Evolutionary conservation across 73 alveolate species (phyloP), one percentile per base, ranked within the genome.

Genomic region (Paramecium primaurelia): DNA sequence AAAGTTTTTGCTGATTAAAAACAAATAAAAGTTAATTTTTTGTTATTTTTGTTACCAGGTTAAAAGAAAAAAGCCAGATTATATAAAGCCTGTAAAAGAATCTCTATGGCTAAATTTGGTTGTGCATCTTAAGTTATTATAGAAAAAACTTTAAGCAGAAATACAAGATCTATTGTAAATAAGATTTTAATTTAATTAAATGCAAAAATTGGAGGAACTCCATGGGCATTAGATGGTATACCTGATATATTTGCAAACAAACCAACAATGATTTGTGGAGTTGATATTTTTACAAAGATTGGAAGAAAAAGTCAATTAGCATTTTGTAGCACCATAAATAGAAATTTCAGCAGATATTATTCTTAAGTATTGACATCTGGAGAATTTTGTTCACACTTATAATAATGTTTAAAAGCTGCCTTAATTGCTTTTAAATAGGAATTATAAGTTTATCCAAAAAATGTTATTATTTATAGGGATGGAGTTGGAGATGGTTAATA

Each of bases 171-270:
- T 26, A 97, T 98, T 38, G 95, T 95, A 71, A 95, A 95, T 87
- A 98, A 98, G 94, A 95, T 98, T 28, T 73, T 98, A 77, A 96
- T 97, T 86, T 97, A 98, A 93, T 96, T 98, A 5, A 94, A 95
- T 84, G 99, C 99, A 16, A 98, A 98, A 71, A 86, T 93, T 20
- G 99, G 99, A 58, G 99, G 99, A 44, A 95, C 93, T 60, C 99
- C 99, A 44, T 98, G 99, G 99, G 96, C 98, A 64, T 95, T 98
- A 11, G 97, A 95, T 77, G 94, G 86, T 84, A 87, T 98, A 36
- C 99, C 99, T 44, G 20, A 30, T 40, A 18, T 75, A 4, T 94
- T 98, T 54, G 59, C 93, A 69, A 94, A 95, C 47, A 77, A 87
- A 83, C 97, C 98, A 60, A 96, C 99, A 1, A 97, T 97, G 98